phyloP scores from a whole-genome alignment of 495 filamentous ascomycete genomes.

The Pseudoneurospora amorphoporcata region DNA sequence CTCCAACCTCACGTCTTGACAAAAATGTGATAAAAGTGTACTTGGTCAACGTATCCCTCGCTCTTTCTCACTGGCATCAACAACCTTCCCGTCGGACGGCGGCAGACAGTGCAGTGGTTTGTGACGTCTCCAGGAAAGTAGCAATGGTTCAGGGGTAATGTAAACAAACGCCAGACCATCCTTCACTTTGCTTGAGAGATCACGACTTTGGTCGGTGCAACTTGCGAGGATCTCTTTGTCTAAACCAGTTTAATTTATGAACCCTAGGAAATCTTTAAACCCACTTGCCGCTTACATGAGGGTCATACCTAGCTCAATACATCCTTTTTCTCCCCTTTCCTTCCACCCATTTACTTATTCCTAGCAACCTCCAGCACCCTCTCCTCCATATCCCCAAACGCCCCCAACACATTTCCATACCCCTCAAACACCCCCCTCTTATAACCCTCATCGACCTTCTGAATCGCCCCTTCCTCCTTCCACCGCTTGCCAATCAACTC shows the following conservation, averaged over 20 bases:
- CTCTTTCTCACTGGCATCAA: too few species aligned
- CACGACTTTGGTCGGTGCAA: too few species aligned
- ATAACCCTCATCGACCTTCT: slow-evolving; percentile 77
- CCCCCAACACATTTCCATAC: slow-evolving; percentile 67
- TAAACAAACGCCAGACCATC: background rate
- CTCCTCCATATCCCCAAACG: slow-evolving; percentile 72
- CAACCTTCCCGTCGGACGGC: too few species aligned
- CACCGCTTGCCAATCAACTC: slow-evolving; percentile 72
- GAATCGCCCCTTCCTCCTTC: slow-evolving; percentile 72
- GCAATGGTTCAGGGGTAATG: background rate
- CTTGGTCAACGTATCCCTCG: too few species aligned
- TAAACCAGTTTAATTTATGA: too few species aligned
- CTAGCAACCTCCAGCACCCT: slow-evolving; percentile 46
- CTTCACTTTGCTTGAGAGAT: too few species aligned
- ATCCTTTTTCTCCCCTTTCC: background rate
- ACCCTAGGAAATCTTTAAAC: too few species aligned
- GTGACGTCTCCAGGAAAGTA: background rate
- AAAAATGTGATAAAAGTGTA: too few species aligned
- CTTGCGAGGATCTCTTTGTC: too few species aligned
- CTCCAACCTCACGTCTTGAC: background rate
- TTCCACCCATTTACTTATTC: slow-evolving; percentile 17
- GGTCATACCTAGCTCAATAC: too few species aligned
- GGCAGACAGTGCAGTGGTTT: background rate
- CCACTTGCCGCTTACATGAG: too few species aligned
- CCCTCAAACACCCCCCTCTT: slow-evolving; percentile 55